phyloP scores from a whole-genome alignment of 176 grass and related monocot species.

The Saccharum spontaneum region DNA sequence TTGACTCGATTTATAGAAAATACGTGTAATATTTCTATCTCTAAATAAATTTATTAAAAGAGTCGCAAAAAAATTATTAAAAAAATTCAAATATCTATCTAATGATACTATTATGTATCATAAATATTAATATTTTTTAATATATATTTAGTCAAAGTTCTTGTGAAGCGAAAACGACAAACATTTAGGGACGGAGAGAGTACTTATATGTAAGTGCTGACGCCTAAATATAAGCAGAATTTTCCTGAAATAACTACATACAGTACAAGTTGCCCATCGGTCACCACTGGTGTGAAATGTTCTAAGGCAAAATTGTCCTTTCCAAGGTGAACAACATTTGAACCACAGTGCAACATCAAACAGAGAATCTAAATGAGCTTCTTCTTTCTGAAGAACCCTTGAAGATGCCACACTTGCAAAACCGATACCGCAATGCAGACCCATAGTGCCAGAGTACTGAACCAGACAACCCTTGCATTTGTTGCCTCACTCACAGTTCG shows the following conservation, averaged over 20 bases:
- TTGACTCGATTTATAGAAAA: no score
- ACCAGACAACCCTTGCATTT: constrained; percentile 81
- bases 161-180: no score
- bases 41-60: no score
- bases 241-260: background rate
- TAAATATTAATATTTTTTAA: no score
- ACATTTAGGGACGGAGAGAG: no score
- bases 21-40: no score
- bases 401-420: constrained; percentile 82
- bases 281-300: constrained; percentile 1
- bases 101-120: no score
- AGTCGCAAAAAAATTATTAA: no score
- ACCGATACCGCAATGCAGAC: constrained; percentile 70
- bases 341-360: constrained; percentile 7
- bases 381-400: constrained; percentile 85
- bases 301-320: constrained; percentile 18
- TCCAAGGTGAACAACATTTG: constrained; percentile 19
- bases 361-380: constrained; percentile 67
- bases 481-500: constrained; percentile 81
- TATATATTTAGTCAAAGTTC: no score
- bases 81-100: no score
- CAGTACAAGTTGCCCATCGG: constrained; percentile 14
- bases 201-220: background rate
- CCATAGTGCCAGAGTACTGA: constrained; percentile 69
- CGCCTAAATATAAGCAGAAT: background rate